Conservation (phyloP, 305 asterid genomes). For the Fraxinus floribunda region DNA sequence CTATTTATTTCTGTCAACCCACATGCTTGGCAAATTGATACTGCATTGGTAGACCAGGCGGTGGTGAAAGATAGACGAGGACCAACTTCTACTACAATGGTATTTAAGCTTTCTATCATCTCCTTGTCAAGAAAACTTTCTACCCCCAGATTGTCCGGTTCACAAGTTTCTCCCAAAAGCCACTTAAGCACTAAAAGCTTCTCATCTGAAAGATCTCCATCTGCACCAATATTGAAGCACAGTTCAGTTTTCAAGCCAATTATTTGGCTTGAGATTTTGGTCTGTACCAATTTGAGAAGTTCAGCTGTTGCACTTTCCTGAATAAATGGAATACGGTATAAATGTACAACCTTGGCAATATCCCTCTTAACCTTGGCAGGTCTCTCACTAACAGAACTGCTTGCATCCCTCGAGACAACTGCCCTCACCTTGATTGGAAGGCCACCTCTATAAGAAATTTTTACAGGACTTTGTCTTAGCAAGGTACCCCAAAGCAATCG, state of each 20-base stretch:
- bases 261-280: constrained; percentile 56
- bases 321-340: constrained; percentile 59
- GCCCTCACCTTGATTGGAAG: constrained; percentile 47
- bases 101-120: constrained; percentile 22
- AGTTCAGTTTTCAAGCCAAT: constrained; percentile 73
- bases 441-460: constrained; percentile 31
- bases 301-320: constrained; percentile 62
- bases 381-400: constrained; percentile 33
- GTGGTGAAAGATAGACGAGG: constrained; percentile 88
- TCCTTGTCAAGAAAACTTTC: constrained; percentile 55
- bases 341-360: constrained; percentile 55
- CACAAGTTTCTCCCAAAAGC: constrained; percentile 88
- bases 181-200: constrained; percentile 69
- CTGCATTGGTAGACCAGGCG: constrained; percentile 95
- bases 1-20: constrained; percentile 70
- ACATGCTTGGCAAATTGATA: constrained; percentile 80
- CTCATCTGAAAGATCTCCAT: constrained; percentile 49
- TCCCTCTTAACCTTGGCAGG: constrained; percentile 20
- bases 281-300: constrained; percentile 59
- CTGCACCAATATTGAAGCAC: constrained; percentile 74
- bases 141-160: constrained; percentile 63
- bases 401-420: constrained; percentile 46
- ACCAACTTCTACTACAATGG: constrained; percentile 76
- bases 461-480: constrained; percentile 29
- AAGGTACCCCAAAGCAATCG: constrained; percentile 58